Evolutionary conservation across 2,329 filamentous ascomycete genomes (phyloP).

Genomic region (Chaetomiaceae sp.): DNA sequence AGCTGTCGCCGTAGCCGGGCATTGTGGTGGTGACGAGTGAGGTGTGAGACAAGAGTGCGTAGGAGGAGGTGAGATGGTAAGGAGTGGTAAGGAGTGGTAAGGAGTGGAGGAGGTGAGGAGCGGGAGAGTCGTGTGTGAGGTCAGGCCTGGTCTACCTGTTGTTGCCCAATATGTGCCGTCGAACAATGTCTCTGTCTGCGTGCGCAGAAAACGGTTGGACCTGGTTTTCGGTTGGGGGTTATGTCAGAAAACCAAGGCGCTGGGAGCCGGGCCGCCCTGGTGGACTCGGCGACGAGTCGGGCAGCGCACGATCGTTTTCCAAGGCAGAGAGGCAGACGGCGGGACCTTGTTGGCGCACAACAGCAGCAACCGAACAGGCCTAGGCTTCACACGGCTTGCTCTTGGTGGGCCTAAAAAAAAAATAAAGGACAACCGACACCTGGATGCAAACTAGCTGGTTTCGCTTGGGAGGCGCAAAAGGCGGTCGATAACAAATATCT

Average conservation of each 20-base stretch:
- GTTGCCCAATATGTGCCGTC: conserved; percentile 1
- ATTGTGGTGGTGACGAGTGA: conserved; percentile 24
- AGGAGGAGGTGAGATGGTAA: too few relatives aligned
- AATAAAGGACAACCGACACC: too few relatives aligned
- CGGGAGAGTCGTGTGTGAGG: background rate
- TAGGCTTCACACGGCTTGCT: too few relatives aligned
- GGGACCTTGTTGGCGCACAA: conserved; percentile 5
- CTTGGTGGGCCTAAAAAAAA: too few relatives aligned
- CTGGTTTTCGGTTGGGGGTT: background rate
- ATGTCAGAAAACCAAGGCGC: background rate
- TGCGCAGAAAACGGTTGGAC: too few relatives aligned
- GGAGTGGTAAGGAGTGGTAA: too few relatives aligned
- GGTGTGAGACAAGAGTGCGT: background rate
- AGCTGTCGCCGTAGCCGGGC: conserved; percentile 29
- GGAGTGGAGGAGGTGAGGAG: background rate
- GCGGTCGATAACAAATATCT: background rate
- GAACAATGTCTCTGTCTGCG: too few relatives aligned
- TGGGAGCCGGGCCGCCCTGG: background rate
- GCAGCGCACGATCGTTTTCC: background rate
- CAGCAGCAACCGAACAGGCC: too few relatives aligned
- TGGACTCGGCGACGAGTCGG: background rate
- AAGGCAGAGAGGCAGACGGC: conserved; percentile 1
- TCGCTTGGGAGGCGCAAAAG: too few relatives aligned
- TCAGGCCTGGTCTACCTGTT: conserved; percentile 5
- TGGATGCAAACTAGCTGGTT: too few relatives aligned